Percentiles rank a stretch among this genome's conserved stretches.
phyloP scores from a whole-genome alignment of 2,329 filamentous ascomycete genomes.

The Monosporascus sp. region DNA sequence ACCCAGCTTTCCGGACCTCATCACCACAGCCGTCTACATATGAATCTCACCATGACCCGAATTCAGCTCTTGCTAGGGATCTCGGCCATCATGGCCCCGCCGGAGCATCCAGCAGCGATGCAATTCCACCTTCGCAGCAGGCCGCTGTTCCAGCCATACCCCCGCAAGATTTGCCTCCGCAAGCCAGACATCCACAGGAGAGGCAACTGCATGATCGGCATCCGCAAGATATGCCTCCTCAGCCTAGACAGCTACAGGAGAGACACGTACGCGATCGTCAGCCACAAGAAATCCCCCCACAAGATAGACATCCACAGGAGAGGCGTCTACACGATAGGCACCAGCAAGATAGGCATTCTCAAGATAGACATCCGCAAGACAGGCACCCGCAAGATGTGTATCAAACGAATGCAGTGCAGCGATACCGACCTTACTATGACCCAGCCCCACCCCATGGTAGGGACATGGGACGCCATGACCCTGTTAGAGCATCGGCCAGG shows the following conservation, averaged over 20 bases:
- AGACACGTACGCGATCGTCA: background rate
- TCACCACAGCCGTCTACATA: slow-evolving; percentile 92
- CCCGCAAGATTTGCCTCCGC: background rate
- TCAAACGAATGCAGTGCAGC: slow-evolving; percentile 15
- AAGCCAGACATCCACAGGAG: background rate
- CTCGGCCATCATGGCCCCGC: slow-evolving; percentile 53
- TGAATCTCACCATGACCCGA: slow-evolving; percentile 85
- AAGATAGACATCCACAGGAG: background rate
- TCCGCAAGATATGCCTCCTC: background rate
- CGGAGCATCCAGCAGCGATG: slow-evolving; percentile 43
- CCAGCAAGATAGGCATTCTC: background rate
- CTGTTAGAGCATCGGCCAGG: background rate
- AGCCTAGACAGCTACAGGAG: background rate
- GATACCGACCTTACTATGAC: slow-evolving; percentile 25
- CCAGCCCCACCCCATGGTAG: background rate
- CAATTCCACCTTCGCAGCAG: slow-evolving; percentile 49
- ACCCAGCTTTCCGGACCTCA: slow-evolving; percentile 90
- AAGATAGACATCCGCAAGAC: background rate
- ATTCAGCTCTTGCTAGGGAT: slow-evolving; percentile 65
- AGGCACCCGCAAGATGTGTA: background rate
- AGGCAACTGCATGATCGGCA: too few relatives aligned
- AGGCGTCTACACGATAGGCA: too few relatives aligned
- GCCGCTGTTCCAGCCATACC: slow-evolving; percentile 17
- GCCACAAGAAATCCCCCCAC: background rate
- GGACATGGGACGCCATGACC: background rate